phyloP scores from a whole-genome alignment of 345 rosid species.

The rapeseed (Brassica napus) region DNA sequence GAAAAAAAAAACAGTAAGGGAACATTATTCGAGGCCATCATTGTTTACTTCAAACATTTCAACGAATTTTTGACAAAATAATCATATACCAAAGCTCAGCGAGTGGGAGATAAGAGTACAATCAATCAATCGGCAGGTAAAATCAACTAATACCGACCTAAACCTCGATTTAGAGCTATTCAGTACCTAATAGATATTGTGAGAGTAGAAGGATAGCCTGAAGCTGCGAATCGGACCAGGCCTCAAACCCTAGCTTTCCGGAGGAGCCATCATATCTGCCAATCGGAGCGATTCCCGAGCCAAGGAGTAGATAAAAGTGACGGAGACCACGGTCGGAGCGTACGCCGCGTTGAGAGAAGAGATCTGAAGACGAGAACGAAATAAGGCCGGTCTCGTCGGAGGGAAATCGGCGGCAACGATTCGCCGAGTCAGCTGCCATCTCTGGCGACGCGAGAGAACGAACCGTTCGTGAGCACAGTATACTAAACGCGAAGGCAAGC shows the following conservation, averaged over 20 bases:
- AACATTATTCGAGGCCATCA: not conserved
- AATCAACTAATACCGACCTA: not conserved
- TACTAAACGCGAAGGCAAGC: no score
- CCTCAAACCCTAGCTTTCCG: conserved; percentile 48
- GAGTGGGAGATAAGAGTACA: conserved; percentile 11
- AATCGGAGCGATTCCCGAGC: conserved; percentile 50
- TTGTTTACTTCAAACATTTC: not conserved
- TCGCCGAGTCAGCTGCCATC: conserved; percentile 67
- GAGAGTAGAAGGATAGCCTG: conserved; percentile 56
- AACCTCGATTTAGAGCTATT: conserved; percentile 7
- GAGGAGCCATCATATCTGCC: conserved; percentile 36
- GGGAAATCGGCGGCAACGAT: conserved; percentile 57
- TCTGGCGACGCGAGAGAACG: conserved; percentile 15
- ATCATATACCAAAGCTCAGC: conserved; percentile 11
- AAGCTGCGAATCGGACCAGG: conserved; percentile 76
- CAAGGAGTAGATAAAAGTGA: conserved; percentile 52
- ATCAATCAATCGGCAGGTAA: conserved; percentile 15
- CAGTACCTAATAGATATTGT: conserved; percentile 69
- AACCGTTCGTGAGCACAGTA: no score
- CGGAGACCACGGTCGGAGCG: conserved; percentile 69
- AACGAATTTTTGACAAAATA: not conserved
- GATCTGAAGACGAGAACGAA: conserved; percentile 46
- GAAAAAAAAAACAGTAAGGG: conserved; percentile 6
- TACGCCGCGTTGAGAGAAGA: conserved; percentile 47
- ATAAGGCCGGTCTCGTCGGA: conserved; percentile 49